Base-by-base conservation (phyloP, 768 basidiomycete genomes). In the Gelatoporia subvermispora region DNA sequence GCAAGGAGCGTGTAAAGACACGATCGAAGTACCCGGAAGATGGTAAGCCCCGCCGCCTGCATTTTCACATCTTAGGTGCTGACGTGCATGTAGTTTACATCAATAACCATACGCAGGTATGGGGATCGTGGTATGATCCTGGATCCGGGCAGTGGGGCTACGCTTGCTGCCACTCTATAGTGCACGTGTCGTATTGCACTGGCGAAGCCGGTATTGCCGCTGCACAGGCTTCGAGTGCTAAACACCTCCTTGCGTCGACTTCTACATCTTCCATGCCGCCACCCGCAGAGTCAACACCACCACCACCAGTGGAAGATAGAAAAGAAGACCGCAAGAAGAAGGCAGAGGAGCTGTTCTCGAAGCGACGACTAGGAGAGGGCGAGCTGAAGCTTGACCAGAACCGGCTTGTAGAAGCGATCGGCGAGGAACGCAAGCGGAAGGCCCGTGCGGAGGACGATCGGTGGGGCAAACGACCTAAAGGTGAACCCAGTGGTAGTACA, bases 11-110 rank as follows among this genome's bases (percentile, higher is more conserved):
- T 44, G 92, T 83, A 1, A 93, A 93, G 64, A 82, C 81, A 36
- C 77, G 76, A 60, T 93, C 92, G 24, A 99, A 97, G 67, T 99
- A 99, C 67, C 84, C 88, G 4, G 96, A 99, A 70, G 93, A 98
- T 77, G 85, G 93, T 93, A 63, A 53, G 85, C 75, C 3, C 22
- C 39, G 49, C 50, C 20, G 34, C 25, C 35, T 48, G 18, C 46
- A 20, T 23, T 8, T 52, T 42, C 36, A n/a, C n/a, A n/a, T n/a
- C n/a, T 28, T 28, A 34, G 22, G 22, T 35, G 28, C 18, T 48
- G 3, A 10, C 34, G n/a, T 24, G 48, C 18, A 17, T 55, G 2
- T 54, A 97, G 93, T 93, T 7, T 85, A 79, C 57, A 71, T 88
- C 60, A 94, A 93, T 67, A 99, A 99, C 61, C 96, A 99, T 61